Conservation (phyloP, 768 basidiomycete genomes). For the Pleurotus ostreatus region DNA sequence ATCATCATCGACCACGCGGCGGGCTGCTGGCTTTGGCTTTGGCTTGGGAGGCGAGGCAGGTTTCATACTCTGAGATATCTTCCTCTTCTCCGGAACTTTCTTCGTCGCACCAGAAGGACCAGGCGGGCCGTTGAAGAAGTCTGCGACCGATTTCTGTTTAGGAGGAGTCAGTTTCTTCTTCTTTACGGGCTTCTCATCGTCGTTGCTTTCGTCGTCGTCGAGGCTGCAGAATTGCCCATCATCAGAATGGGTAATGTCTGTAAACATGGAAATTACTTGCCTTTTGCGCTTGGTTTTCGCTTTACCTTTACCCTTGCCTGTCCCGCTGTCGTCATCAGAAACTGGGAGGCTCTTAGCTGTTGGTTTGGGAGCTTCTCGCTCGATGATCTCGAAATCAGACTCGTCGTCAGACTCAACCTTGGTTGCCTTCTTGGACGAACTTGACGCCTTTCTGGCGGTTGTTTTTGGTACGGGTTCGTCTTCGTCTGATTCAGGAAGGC, state of each 20-base stretch:
- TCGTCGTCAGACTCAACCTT: slow-evolving; percentile 20
- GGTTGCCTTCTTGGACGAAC: slow-evolving; percentile 8
- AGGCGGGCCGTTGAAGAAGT: slow-evolving; percentile 52
- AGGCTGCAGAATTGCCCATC: slow-evolving; percentile 21
- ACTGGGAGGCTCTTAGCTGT: slow-evolving; percentile 12
- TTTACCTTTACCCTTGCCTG: slow-evolving; percentile 17
- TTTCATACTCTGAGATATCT: slow-evolving; percentile 58
- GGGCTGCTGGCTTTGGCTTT: slow-evolving; percentile 42
- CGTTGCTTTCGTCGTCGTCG: slow-evolving; percentile 33
- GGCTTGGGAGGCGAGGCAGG: slow-evolving; percentile 48
- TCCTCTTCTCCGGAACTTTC: slow-evolving; percentile 33
- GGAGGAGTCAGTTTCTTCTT: slow-evolving; percentile 47
- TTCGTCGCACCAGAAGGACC: slow-evolving; percentile 30
- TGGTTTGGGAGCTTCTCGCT: not conserved
- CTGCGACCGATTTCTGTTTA: slow-evolving; percentile 42
- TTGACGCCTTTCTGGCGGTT: slow-evolving; percentile 14
- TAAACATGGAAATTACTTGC: slow-evolving; percentile 27
- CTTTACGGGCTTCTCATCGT: slow-evolving; percentile 38
- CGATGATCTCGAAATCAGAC: slow-evolving; percentile 22
- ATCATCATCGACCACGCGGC: slow-evolving; percentile 37
- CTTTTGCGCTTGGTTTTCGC: slow-evolving; percentile 63
- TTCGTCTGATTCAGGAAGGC: slow-evolving; percentile 15
- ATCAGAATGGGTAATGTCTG: not conserved
- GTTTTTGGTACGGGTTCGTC: slow-evolving; percentile 10
- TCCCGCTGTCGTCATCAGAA: slow-evolving; percentile 10